Evolutionary conservation across 176 grass and related monocot genomes (phyloP).

Genomic region (Zoysia pacifica): DNA sequence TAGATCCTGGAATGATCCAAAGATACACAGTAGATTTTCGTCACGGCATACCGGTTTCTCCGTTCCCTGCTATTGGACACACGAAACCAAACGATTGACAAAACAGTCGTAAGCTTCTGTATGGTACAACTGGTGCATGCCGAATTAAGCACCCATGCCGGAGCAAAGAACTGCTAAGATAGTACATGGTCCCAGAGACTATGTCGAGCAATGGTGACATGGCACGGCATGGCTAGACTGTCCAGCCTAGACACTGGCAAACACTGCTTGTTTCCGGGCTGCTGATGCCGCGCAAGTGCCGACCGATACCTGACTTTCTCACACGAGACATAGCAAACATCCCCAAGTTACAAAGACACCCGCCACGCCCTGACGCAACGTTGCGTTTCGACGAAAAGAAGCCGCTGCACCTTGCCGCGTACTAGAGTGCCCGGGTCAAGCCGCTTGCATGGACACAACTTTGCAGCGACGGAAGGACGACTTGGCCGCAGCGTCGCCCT

Average conservation of each 20-base stretch:
- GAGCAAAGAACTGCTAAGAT: neutral
- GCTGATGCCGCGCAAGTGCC: slow-evolving; percentile 30
- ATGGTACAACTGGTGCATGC: neutral
- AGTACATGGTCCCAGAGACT: neutral
- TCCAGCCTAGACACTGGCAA: neutral
- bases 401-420: neutral
- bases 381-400: slow-evolving; percentile 19
- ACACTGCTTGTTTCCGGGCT: neutral
- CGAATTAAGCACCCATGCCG: slow-evolving; percentile 17
- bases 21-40: neutral
- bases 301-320: slow-evolving; percentile 33
- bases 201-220: neutral
- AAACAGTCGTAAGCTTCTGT: neutral
- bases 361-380: neutral
- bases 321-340: neutral
- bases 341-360: slow-evolving; percentile 5
- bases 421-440: neutral
- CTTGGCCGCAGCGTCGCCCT: neutral
- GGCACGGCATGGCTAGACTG: neutral
- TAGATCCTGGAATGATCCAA: neutral
- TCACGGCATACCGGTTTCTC: neutral
- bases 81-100: neutral
- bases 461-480: slow-evolving; percentile 5
- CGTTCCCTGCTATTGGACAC: neutral
- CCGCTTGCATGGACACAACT: neutral